Percentiles rank a stretch among this genome's conserved stretches.
Evolutionary conservation across 2,329 filamentous ascomycete species (phyloP).

Genomic region (Hypomyces rosellus): DNA sequence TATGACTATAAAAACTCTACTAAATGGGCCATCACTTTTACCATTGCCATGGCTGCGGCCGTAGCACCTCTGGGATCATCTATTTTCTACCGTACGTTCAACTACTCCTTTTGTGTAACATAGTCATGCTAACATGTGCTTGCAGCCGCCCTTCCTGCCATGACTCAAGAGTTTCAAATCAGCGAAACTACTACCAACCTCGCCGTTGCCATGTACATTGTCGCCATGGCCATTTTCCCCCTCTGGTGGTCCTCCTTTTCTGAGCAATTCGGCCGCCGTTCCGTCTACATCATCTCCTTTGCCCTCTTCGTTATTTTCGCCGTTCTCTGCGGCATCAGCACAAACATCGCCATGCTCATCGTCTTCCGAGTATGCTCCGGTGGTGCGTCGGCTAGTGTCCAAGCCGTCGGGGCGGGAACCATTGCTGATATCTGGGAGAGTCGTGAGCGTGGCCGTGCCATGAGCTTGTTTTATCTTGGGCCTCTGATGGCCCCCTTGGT

Average conservation of each 20-base stretch:
- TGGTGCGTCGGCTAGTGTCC: constrained; percentile 72
- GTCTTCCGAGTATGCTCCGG: constrained; percentile 68
- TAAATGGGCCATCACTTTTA: constrained; percentile 80
- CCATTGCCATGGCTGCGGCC: constrained; percentile 70
- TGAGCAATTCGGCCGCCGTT: constrained; percentile 64
- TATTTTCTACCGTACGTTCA: constrained; percentile 68
- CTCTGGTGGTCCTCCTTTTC: constrained; percentile 84
- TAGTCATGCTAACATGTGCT: not conserved
- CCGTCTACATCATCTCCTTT: constrained; percentile 75
- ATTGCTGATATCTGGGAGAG: constrained; percentile 77
- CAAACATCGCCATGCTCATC: constrained; percentile 68
- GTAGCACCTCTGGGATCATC: constrained; percentile 78
- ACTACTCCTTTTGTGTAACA: constrained; percentile 5
- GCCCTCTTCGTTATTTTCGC: constrained; percentile 65
- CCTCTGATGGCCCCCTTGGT: constrained; percentile 69
- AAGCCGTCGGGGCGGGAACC: constrained; percentile 76
- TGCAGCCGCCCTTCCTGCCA: constrained; percentile 61
- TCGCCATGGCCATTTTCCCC: constrained; percentile 76
- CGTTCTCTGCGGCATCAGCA: constrained; percentile 60
- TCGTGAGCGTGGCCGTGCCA: constrained; percentile 66
- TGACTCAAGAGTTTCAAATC: constrained; percentile 56
- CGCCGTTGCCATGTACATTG: constrained; percentile 74
- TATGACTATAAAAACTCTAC: constrained; percentile 64
- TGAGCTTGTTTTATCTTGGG: constrained; percentile 77
- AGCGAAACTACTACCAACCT: constrained; percentile 65